Percentiles rank a stretch among this genome's conserved stretches.
Evolutionary conservation across 1,139 yeast species (phyloP).

Genomic region (Saccharomycopsis hybrid): DNA sequence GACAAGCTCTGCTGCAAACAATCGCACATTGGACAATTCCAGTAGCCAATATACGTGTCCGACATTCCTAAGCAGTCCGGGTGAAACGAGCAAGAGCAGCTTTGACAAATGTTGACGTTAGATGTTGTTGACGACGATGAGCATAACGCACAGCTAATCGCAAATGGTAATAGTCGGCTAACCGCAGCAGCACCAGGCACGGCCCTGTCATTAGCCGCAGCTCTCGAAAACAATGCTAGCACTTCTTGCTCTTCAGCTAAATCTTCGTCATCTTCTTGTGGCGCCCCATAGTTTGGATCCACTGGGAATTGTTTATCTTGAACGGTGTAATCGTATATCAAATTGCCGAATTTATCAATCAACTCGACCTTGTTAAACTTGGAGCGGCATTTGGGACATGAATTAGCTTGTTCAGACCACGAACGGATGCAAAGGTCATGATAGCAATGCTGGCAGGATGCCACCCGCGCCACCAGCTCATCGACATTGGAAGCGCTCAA

Average conservation of each 20-base stretch:
- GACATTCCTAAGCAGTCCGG: slow-evolving; percentile 24
- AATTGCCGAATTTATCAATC: slow-evolving; percentile 9
- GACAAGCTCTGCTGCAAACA: slow-evolving; percentile 22
- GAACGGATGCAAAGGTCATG: slow-evolving; percentile 41
- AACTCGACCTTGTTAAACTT: slow-evolving; percentile 17
- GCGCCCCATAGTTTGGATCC: slow-evolving; percentile 27
- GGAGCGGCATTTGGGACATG: slow-evolving; percentile 48
- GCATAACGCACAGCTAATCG: slow-evolving; percentile 25
- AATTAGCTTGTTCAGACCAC: slow-evolving; percentile 46
- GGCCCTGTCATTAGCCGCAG: too few species aligned
- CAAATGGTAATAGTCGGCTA: slow-evolving; percentile 22
- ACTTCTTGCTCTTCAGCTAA: too few species aligned
- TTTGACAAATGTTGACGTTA: slow-evolving; percentile 22
- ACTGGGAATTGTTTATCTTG: slow-evolving; percentile 28
- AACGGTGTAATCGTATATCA: slow-evolving; percentile 14
- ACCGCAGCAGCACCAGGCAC: neutral
- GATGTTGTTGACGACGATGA: slow-evolving; percentile 21
- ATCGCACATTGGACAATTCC: slow-evolving; percentile 28
- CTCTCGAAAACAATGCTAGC: too few species aligned
- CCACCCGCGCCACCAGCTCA: slow-evolving; percentile 33
- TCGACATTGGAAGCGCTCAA: slow-evolving; percentile 20
- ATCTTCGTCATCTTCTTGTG: neutral
- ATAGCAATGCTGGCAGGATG: slow-evolving; percentile 38
- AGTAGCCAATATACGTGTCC: slow-evolving; percentile 16
- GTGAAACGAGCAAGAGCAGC: slow-evolving; percentile 26